A percentile compares a stretch with the other conserved stretches of the same genome.
phyloP scores from a whole-genome alignment of 768 basidiomycete species.

The Lactifluus echinatus region DNA sequence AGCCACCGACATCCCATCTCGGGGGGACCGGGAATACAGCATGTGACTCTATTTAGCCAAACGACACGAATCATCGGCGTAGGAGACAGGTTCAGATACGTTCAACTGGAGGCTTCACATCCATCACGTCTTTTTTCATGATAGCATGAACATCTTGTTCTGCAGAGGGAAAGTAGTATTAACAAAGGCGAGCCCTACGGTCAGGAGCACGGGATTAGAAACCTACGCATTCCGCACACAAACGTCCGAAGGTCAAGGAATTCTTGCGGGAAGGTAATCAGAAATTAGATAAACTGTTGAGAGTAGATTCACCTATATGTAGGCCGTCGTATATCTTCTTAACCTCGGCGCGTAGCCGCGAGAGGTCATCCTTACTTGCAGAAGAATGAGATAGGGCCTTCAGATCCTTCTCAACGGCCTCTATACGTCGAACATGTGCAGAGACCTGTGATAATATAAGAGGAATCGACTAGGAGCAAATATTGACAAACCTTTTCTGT shows the following conservation, averaged over 20 bases:
- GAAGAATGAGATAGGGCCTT: constrained; percentile 60
- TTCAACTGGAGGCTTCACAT: constrained; percentile 34
- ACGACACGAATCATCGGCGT: background rate
- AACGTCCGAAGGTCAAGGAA: constrained; percentile 73
- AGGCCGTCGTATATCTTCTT: constrained; percentile 84
- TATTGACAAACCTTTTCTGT: constrained; percentile 57
- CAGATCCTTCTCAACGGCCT: constrained; percentile 84
- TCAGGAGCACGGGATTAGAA: background rate
- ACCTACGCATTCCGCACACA: constrained; percentile 85
- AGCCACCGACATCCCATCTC: background rate
- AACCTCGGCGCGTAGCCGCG: constrained; percentile 64
- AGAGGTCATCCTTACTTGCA: constrained; percentile 73
- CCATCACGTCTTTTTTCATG: constrained; percentile 56
- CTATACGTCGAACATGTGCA: constrained; percentile 71
- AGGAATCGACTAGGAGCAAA: background rate
- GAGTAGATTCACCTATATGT: constrained; percentile 54
- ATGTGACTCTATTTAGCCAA: background rate
- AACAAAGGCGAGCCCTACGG: background rate
- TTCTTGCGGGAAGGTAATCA: constrained; percentile 36
- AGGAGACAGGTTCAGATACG: constrained; percentile 10
- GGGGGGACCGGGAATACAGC: background rate
- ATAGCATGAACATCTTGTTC: constrained; percentile 76
- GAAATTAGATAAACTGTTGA: background rate
- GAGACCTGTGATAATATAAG: constrained; percentile 45
- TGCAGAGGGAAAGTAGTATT: constrained; percentile 24